Conservation (phyloP, 2,329 filamentous ascomycete species). For the Neonectria punicea region DNA sequence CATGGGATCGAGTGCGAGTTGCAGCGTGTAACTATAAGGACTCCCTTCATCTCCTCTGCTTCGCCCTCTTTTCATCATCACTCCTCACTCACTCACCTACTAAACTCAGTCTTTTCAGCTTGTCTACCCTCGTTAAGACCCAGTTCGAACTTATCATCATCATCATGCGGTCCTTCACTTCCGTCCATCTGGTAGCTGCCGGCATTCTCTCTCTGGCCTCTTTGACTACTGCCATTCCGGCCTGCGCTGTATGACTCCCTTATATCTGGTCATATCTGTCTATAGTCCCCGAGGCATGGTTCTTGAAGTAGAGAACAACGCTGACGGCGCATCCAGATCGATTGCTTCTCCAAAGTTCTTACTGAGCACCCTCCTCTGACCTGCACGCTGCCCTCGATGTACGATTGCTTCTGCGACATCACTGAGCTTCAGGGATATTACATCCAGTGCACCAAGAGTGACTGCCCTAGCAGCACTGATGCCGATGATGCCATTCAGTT, state of each 20-base stretch:
- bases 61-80: background rate
- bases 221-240: conserved; percentile 12
- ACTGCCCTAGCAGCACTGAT: too few relatives aligned
- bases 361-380: conserved; percentile 30
- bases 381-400: conserved; percentile 42
- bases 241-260: background rate
- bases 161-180: conserved; percentile 20
- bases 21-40: background rate
- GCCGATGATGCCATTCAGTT: too few relatives aligned
- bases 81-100: conserved; percentile 11
- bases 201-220: conserved; percentile 3
- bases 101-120: background rate
- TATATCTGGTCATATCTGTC: too few relatives aligned
- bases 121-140: conserved; percentile 15
- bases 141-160: background rate
- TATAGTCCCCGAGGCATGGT: too few relatives aligned
- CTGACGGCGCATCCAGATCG: too few relatives aligned
- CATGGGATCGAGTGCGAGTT: too few relatives aligned
- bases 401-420: conserved; percentile 43
- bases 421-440: conserved; percentile 37
- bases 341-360: too few relatives aligned
- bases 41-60: background rate
- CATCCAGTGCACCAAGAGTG: conserved; percentile 29
- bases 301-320: too few relatives aligned
- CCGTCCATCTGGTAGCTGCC: background rate